Conservation (phyloP, 441 rosid genomes). For the Croton setiger region DNA sequence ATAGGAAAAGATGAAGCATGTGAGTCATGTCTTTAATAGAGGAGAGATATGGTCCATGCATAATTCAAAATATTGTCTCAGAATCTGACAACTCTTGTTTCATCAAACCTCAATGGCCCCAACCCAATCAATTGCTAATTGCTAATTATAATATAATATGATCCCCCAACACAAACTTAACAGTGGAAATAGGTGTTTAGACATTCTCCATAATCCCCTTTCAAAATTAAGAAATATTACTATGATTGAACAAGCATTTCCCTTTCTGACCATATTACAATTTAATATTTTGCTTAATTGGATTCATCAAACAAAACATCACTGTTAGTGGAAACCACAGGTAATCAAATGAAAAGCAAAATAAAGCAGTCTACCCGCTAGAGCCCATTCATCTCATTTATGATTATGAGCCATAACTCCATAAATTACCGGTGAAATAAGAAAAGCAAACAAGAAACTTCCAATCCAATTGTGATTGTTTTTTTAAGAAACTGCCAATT, state of each 20-base stretch:
- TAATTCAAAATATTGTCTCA: background rate
- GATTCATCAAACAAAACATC: background rate
- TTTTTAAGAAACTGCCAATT: background rate
- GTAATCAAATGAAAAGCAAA: no score
- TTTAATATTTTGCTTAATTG: background rate
- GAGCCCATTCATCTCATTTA: no score
- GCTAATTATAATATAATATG: background rate
- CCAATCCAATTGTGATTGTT: background rate
- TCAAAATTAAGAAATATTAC: background rate
- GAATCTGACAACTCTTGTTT: slow-evolving; percentile 1
- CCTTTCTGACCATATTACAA: background rate
- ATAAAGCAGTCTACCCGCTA: no score
- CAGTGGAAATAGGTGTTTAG: background rate
- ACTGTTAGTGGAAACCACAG: no score
- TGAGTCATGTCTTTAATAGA: slow-evolving; percentile 9
- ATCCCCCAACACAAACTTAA: background rate
- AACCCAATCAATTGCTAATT: background rate
- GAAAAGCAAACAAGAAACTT: background rate
- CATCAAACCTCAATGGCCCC: background rate
- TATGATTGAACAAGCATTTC: background rate
- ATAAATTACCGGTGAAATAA: background rate
- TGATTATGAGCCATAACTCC: no score
- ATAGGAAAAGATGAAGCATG: slow-evolving; percentile 10
- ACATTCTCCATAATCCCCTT: background rate
- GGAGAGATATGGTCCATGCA: slow-evolving; percentile 11